Percentiles rank a stretch among this genome's conserved stretches.
These are phyloP conservation scores for Capronia epimyces DNA, from an alignment of 2,329 filamentous ascomycete genomes.

Conservation along the genomic window DNA sequence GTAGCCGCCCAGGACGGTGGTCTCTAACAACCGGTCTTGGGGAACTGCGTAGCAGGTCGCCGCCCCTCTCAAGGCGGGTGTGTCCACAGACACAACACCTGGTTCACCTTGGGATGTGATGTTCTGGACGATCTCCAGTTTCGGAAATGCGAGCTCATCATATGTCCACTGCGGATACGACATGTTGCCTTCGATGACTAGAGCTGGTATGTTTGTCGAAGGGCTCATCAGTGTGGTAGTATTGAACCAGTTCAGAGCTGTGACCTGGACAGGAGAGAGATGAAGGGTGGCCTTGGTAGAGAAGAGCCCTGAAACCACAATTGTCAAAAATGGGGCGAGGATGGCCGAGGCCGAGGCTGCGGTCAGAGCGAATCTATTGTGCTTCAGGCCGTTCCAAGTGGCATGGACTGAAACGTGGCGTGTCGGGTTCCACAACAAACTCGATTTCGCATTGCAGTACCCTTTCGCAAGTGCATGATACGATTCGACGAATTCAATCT, in stretches of 20 bases:
- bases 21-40: slow-evolving; percentile 14
- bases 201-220: slow-evolving; percentile 10
- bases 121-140: slow-evolving; percentile 1
- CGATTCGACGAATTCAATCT: slow-evolving; percentile 17
- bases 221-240: slow-evolving; percentile 1
- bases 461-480: slow-evolving; percentile 19
- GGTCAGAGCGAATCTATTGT: slow-evolving; percentile 19
- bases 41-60: slow-evolving; percentile 16
- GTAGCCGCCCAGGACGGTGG: not conserved
- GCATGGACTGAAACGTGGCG: slow-evolving; percentile 16
- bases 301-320: slow-evolving; percentile 31
- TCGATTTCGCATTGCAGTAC: slow-evolving; percentile 12
- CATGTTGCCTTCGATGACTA: slow-evolving; percentile 23
- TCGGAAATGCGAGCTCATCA: slow-evolving; percentile 16
- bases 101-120: not conserved
- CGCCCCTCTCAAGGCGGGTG: slow-evolving; percentile 18
- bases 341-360: slow-evolving; percentile 25
- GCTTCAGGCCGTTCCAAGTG: slow-evolving; percentile 16
- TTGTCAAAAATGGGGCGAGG: slow-evolving; percentile 28
- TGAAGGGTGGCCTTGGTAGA: slow-evolving; percentile 20
- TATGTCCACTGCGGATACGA: slow-evolving; percentile 24
- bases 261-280: slow-evolving; percentile 14
- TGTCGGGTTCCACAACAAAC: slow-evolving; percentile 22
- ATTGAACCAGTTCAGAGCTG: slow-evolving; percentile 29
- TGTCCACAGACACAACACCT: slow-evolving; percentile 8